Conservation (phyloP, 2,329 filamentous ascomycete species). For the Arthroderma uncinatum region DNA sequence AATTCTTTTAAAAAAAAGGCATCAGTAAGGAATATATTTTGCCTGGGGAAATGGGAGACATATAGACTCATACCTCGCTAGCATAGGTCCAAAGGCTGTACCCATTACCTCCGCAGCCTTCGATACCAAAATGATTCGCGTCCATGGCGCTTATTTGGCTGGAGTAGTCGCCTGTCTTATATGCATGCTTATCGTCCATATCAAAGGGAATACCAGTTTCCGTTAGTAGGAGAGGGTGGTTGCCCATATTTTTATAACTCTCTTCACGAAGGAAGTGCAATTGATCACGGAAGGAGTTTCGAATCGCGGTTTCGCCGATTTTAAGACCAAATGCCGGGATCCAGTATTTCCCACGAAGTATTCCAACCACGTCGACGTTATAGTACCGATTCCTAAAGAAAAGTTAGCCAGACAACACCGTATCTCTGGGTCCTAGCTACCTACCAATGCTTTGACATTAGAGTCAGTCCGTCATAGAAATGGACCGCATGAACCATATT, state of each 20-base stretch:
- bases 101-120: slow-evolving; percentile 71
- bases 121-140: slow-evolving; percentile 87
- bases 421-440: slow-evolving; percentile 8
- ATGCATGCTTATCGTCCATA: slow-evolving; percentile 94
- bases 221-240: slow-evolving; percentile 78
- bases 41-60: neutral
- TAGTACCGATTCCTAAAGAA: slow-evolving; percentile 64
- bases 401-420: neutral
- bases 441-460: slow-evolving; percentile 93
- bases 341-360: slow-evolving; percentile 78
- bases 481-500: slow-evolving; percentile 89
- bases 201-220: slow-evolving; percentile 98
- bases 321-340: slow-evolving; percentile 86
- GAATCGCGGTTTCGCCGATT: slow-evolving; percentile 82
- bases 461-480: slow-evolving; percentile 91
- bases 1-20: slow-evolving; percentile 48
- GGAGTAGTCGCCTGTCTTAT: slow-evolving; percentile 88
- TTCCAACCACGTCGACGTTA: slow-evolving; percentile 92
- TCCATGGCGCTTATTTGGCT: slow-evolving; percentile 89
- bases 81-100: slow-evolving; percentile 86
- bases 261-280: slow-evolving; percentile 72
- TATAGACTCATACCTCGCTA: slow-evolving; percentile 45
- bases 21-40: slow-evolving; percentile 15
- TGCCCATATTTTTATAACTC: slow-evolving; percentile 75
- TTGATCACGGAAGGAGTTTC: slow-evolving; percentile 86